Evolutionary conservation across 257 asterid genomes (phyloP), one percentile per base, ranked within the genome.

Genomic region (Jasminum sambac): DNA sequence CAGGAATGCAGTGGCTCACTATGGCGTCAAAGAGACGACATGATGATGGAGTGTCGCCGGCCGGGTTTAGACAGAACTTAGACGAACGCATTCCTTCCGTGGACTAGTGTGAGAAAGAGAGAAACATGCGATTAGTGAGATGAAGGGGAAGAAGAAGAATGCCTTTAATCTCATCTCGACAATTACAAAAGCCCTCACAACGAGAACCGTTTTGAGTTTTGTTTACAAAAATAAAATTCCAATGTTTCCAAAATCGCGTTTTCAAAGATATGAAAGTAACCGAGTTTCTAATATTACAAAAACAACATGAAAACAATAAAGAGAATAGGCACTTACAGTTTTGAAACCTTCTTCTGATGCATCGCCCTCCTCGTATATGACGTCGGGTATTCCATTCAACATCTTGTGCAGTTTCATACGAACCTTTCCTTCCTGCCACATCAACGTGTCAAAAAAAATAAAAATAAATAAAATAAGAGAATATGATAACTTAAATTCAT

Each of bases 1-100:
- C 95, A 17, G 99, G 99, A 66, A 94, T 84, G 48, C 99, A 94
- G 81, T 94, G 97, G 84, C 94, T 94, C 44, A 91, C 96, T 16
- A 94, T 88, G 25, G 97, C 91, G 79, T 94, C 99, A 58, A 94
- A 94, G 48, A 94, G 90, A 44, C 97, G 99, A 69, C 99, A 94
- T 30, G 99, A 94, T 66, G 99, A 94, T 40, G 99, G 99, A 6
- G 97, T 94, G 82, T 94, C 99, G 0, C 99, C 99, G 1, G 97
- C 99, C 10, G 97, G 96, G 66, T 94, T 79, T 48, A 94, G 85
- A 70, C 99, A 94, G 68, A 91, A 94, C 82, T 94, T 94, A 23
- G 99, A 91, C 8, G 83, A 78, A 5, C 88, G 96, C 98, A 95
- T 95, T 70, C 90, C 94, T 42, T 78, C 84, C 36, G 87, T 75